Evolutionary conservation across 306 rosid genomes (phyloP).

Genomic region (Sindora glabra): DNA sequence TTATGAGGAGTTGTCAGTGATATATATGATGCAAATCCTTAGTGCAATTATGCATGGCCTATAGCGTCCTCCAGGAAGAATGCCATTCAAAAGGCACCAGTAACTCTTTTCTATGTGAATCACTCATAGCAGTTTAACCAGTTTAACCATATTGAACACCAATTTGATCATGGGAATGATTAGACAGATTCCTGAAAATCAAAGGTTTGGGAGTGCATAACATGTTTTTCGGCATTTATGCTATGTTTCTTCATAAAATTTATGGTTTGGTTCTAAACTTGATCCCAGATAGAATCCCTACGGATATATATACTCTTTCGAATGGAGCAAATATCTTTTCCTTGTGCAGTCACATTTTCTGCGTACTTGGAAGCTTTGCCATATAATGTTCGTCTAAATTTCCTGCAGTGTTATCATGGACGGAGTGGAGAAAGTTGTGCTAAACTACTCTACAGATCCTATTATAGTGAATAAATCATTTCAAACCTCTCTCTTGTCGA

Average conservation of each 20-base stretch:
- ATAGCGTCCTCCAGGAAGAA: neutral
- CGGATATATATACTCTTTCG: neutral
- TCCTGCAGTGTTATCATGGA: constrained; percentile 26
- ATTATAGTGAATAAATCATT: constrained; percentile 10
- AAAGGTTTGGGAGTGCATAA: neutral
- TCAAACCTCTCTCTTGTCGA: constrained; percentile 19
- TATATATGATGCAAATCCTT: neutral
- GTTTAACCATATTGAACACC: neutral
- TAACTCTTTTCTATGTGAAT: neutral
- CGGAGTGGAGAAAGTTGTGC: constrained; percentile 16
- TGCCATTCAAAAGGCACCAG: neutral
- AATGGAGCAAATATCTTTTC: neutral
- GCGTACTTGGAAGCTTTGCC: neutral
- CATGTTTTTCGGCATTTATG: neutral
- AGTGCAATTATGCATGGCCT: neutral
- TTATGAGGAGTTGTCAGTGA: neutral
- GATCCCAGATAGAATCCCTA: neutral
- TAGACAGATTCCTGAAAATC: neutral
- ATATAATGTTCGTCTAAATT: neutral
- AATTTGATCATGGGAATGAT: neutral
- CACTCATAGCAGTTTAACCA: no score
- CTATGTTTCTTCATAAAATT: neutral
- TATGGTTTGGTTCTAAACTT: neutral
- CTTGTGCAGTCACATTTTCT: neutral
- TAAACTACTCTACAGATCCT: constrained; percentile 30